Percentiles rank a stretch among this genome's conserved stretches.
Conservation (phyloP, 1,284 basidiomycete species). For the Trichosporon asahii region DNA sequence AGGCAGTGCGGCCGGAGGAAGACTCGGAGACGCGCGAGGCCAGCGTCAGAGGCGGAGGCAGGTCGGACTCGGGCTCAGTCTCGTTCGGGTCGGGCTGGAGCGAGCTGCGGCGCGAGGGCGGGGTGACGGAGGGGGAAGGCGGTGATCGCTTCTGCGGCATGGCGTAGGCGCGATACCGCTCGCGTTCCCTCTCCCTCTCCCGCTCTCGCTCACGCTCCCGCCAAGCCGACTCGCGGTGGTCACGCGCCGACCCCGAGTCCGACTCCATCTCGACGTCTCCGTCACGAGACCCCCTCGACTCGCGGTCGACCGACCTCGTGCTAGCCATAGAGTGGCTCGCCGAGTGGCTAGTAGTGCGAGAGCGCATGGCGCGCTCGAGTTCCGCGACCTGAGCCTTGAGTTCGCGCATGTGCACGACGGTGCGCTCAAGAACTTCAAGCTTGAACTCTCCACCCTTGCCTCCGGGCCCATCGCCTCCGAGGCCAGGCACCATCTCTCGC, state of each 20-base stretch:
- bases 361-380: constrained; percentile 26
- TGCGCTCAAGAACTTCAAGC: constrained; percentile 50
- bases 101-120: constrained; percentile 16
- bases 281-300: constrained; percentile 8
- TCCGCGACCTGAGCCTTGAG: constrained; percentile 35
- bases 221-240: neutral
- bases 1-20: constrained; percentile 53
- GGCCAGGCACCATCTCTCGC: constrained; percentile 49
- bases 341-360: neutral
- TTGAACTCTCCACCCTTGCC: constrained; percentile 51
- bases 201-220: neutral
- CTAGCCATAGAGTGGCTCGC: neutral
- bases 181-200: neutral
- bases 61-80: constrained; percentile 40
- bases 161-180: neutral
- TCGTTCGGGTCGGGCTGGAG: constrained; percentile 38
- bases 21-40: constrained; percentile 56
- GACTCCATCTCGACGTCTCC: constrained; percentile 10
- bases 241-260: neutral
- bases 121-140: constrained; percentile 33
- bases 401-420: constrained; percentile 49
- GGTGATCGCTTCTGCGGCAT: constrained; percentile 21
- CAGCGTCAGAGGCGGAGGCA: constrained; percentile 38
- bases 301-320: constrained; percentile 12
- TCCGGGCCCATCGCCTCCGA: constrained; percentile 38